A percentile compares a stretch with the other conserved stretches of the same genome.
Evolutionary conservation across 495 filamentous ascomycete species (phyloP).

Genomic region (Penicillium samsonianum): DNA sequence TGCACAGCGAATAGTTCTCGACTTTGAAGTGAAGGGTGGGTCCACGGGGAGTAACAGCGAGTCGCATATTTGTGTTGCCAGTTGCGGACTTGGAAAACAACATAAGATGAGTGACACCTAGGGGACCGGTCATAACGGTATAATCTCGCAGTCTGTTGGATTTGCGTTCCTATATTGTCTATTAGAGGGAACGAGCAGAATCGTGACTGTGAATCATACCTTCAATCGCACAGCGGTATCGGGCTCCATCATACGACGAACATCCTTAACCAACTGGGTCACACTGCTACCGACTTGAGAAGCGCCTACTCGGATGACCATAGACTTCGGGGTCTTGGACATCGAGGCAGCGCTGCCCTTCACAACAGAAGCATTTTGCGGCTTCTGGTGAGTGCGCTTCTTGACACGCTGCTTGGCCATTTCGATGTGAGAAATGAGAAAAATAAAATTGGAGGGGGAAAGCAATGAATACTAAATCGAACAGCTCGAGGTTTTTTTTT

Average conservation of each 20-base stretch:
- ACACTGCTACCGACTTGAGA: constrained; percentile 90
- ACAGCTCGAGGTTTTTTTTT: constrained; percentile 38
- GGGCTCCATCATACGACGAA: constrained; percentile 92
- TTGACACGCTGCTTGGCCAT: constrained; percentile 86
- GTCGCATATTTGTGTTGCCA: constrained; percentile 89
- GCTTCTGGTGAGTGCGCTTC: constrained; percentile 81
- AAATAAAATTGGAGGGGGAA: constrained; percentile 10
- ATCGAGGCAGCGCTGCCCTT: constrained; percentile 52
- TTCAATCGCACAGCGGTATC: constrained; percentile 83
- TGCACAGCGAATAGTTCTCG: constrained; percentile 93
- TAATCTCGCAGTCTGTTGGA: constrained; percentile 91
- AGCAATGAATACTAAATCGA: constrained; percentile 16
- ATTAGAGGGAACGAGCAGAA: constrained; percentile 11
- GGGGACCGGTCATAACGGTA: constrained; percentile 89
- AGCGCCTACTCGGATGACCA: constrained; percentile 97
- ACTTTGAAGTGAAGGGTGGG: constrained; percentile 93
- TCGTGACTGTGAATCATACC: constrained; percentile 32
- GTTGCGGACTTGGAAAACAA: constrained; percentile 88
- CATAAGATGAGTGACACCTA: constrained; percentile 91
- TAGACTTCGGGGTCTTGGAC: constrained; percentile 78
- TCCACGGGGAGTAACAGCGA: constrained; percentile 85
- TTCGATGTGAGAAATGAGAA: constrained; percentile 20
- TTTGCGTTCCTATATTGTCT: constrained; percentile 68
- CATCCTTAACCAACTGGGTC: constrained; percentile 88
- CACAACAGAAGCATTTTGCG: constrained; percentile 61